Conservation (phyloP, 148 eudicot species). For the Arctostaphylos glauca region DNA sequence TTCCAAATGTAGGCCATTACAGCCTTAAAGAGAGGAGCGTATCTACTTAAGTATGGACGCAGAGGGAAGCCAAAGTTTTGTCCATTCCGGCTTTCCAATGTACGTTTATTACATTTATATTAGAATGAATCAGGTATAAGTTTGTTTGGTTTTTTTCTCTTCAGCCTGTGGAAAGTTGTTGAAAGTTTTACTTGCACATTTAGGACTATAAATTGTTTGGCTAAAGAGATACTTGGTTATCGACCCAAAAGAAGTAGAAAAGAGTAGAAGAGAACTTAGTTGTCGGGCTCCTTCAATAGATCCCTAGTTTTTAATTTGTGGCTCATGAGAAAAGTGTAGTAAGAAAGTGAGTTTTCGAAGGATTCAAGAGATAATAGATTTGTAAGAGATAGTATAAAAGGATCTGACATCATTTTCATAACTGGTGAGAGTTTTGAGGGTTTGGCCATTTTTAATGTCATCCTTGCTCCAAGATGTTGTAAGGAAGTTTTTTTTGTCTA, state of each 20-base stretch:
- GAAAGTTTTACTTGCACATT: not conserved
- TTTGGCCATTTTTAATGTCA: not conserved
- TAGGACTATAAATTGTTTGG: not conserved
- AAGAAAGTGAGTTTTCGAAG: not conserved
- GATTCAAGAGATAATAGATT: not conserved
- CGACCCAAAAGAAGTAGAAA: not conserved
- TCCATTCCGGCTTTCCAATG: slow-evolving; percentile 34
- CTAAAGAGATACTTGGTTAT: not conserved
- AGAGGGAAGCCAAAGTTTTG: slow-evolving; percentile 45
- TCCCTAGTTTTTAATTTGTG: not conserved
- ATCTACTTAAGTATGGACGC: slow-evolving; percentile 41
- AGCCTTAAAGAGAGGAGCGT: slow-evolving; percentile 33
- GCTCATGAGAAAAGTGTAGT: not conserved
- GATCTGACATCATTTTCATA: not conserved
- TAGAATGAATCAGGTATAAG: not conserved
- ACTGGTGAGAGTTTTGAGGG: not conserved
- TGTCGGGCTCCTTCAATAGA: not conserved
- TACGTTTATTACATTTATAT: slow-evolving; percentile 12
- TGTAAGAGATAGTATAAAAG: not conserved
- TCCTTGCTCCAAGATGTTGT: not conserved
- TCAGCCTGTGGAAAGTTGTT: not conserved
- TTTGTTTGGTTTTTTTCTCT: not conserved
- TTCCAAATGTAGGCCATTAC: slow-evolving; percentile 31
- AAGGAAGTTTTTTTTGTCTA: not conserved
- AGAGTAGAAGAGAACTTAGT: not conserved